Percentiles rank a stretch among this genome's conserved stretches.
These are phyloP conservation scores for Cotoneaster glaucophyllus DNA, from an alignment of 306 rosid genomes.

Conservation along the genomic window DNA sequence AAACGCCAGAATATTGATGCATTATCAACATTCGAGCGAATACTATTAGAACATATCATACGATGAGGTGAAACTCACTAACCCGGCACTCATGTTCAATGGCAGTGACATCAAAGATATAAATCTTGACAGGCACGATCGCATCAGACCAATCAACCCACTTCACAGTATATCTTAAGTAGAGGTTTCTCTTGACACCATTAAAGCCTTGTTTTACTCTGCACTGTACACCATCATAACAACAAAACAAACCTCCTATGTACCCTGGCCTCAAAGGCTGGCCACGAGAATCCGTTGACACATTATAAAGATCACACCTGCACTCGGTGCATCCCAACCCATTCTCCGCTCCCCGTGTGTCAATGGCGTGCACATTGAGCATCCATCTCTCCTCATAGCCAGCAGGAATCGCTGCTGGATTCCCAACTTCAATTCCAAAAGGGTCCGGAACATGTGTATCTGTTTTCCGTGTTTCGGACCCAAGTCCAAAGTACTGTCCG, in stretches of 20 bases:
- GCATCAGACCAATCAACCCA: slow-evolving; percentile 70
- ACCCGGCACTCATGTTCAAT: slow-evolving; percentile 44
- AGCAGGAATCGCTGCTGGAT: slow-evolving; percentile 44
- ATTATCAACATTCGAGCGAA: neutral
- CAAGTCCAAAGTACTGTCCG: slow-evolving; percentile 60
- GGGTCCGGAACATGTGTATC: slow-evolving; percentile 51
- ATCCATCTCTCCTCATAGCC: slow-evolving; percentile 72
- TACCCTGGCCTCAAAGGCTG: slow-evolving; percentile 35
- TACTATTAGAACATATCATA: neutral
- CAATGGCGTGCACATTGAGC: slow-evolving; percentile 68
- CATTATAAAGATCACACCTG: slow-evolving; percentile 58
- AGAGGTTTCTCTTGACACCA: slow-evolving; percentile 46
- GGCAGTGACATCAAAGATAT: slow-evolving; percentile 51
- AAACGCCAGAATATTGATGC: neutral
- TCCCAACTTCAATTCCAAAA: slow-evolving; percentile 58
- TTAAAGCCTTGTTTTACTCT: slow-evolving; percentile 38
- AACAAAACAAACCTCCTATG: slow-evolving; percentile 53
- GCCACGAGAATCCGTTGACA: slow-evolving; percentile 32
- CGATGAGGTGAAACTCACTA: neutral
- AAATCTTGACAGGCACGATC: slow-evolving; percentile 59
- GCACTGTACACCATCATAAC: slow-evolving; percentile 53
- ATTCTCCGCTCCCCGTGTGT: slow-evolving; percentile 56
- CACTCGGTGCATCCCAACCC: slow-evolving; percentile 63
- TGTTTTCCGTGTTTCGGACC: slow-evolving; percentile 64
- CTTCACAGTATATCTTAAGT: slow-evolving; percentile 55